phyloP scores from a whole-genome alignment of 1,284 basidiomycete genomes.

The Cutaneotrichosporon dermatis region DNA sequence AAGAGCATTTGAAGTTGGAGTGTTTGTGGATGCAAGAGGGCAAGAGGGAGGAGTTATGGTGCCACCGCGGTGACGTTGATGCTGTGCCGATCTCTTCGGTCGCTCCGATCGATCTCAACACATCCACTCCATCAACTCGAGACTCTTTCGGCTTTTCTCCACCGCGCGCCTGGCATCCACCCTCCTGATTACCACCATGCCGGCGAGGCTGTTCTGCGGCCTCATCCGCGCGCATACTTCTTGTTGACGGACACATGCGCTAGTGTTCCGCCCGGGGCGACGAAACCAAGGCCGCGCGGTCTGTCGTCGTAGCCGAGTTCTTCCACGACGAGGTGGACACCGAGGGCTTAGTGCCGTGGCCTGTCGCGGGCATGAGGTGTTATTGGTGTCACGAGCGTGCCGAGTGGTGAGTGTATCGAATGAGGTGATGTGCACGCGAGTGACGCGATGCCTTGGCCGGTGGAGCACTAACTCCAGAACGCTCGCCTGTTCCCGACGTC shows the following conservation, averaged over 20 bases:
- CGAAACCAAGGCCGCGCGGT: conserved; percentile 34
- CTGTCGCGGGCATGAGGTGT: conserved; percentile 73
- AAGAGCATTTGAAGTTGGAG: too few species aligned
- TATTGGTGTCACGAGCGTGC: conserved; percentile 58
- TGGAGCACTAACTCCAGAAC: conserved; percentile 45
- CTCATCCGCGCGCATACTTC: conserved; percentile 44
- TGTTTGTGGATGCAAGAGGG: too few species aligned
- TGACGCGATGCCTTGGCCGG: too few species aligned
- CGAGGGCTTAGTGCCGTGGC: conserved; percentile 55
- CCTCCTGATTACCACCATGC: conserved; percentile 21
- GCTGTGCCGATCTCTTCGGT: too few species aligned
- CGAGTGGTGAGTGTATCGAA: conserved; percentile 49
- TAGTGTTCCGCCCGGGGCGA: conserved; percentile 43
- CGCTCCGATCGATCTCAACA: too few species aligned
- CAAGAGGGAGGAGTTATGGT: not conserved
- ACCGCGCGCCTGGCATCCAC: too few species aligned
- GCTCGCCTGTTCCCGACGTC: conserved; percentile 44
- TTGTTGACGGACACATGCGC: conserved; percentile 43
- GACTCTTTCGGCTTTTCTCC: too few species aligned
- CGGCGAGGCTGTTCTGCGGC: conserved; percentile 44
- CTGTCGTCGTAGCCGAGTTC: conserved; percentile 65
- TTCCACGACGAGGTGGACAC: conserved; percentile 67
- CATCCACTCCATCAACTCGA: too few species aligned
- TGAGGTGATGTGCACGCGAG: too few species aligned
- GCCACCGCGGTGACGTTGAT: not conserved